These are phyloP conservation scores for Eucalyptus guilfoylei DNA, from an alignment of 345 rosid genomes.

Conservation along the genomic window DNA sequence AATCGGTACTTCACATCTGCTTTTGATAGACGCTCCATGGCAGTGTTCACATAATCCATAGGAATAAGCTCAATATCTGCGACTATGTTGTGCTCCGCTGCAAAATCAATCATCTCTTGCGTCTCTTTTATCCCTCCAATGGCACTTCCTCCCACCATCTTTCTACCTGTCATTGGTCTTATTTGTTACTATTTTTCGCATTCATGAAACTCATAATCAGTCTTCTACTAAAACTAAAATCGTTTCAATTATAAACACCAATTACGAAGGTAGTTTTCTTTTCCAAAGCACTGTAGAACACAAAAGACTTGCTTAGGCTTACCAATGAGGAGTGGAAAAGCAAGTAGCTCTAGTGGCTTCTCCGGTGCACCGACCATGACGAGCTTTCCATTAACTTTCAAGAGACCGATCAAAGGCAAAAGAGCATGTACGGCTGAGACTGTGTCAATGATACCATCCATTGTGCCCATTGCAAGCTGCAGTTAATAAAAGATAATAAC, in stretches of 20 bases:
- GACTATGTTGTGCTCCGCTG: not conserved
- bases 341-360: no score
- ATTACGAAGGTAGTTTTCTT: not conserved
- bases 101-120: constrained; percentile 13
- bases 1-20: constrained; percentile 4
- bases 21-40: not conserved
- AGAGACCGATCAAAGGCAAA: no score
- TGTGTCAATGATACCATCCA: no score
- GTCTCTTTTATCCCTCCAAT: constrained; percentile 21
- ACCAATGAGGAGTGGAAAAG: no score
- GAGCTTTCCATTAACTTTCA: no score
- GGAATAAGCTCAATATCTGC: constrained; percentile 1
- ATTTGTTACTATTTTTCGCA: not conserved
- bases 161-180: not conserved
- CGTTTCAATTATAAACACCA: not conserved
- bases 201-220: not conserved
- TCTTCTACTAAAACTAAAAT: not conserved
- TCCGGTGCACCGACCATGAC: no score
- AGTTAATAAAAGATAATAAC: no score
- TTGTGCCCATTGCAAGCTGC: no score
- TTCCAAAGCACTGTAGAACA: not conserved
- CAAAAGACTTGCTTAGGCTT: no score
- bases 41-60: constrained; percentile 4
- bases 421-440: no score
- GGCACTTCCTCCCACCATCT: not conserved